Evolutionary conservation across 2,329 filamentous ascomycete genomes (phyloP).

Genomic region (Paracoccidioides brasiliensis): DNA sequence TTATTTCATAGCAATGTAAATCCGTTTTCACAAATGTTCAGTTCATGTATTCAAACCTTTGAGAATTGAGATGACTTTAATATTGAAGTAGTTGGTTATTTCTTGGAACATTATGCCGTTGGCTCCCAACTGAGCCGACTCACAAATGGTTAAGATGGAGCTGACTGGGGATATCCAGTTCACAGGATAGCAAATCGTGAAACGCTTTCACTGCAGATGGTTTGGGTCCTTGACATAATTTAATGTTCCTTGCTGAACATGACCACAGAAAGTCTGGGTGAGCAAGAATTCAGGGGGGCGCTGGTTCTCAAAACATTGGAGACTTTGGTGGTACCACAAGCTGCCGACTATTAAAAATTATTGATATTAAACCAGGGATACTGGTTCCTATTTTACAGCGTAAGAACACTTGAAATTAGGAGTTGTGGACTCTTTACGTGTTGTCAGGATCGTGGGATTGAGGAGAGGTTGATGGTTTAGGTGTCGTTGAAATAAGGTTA

Average conservation of each 20-base stretch:
- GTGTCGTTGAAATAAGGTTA: conserved; percentile 2
- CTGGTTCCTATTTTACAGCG: not conserved
- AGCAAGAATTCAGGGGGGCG: no score
- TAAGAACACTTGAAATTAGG: not conserved
- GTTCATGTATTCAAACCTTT: not conserved
- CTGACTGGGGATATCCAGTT: not conserved
- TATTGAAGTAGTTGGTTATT: not conserved
- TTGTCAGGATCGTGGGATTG: not conserved
- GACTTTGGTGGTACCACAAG: no score
- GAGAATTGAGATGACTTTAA: not conserved
- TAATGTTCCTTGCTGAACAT: no score
- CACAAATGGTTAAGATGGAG: not conserved
- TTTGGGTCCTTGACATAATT: no score
- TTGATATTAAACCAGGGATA: not conserved
- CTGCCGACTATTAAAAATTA: no score
- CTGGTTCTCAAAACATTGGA: no score
- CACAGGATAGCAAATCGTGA: no score
- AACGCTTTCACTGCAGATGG: no score
- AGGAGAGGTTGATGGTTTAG: not conserved
- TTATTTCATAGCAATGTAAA: not conserved
- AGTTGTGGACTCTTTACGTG: not conserved
- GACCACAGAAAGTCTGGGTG: no score
- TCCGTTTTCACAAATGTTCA: not conserved
- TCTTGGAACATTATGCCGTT: not conserved
- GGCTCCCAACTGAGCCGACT: not conserved